Base-by-base conservation (phyloP, 2,329 filamentous ascomycete species). In the Rosellinia necatrix region DNA sequence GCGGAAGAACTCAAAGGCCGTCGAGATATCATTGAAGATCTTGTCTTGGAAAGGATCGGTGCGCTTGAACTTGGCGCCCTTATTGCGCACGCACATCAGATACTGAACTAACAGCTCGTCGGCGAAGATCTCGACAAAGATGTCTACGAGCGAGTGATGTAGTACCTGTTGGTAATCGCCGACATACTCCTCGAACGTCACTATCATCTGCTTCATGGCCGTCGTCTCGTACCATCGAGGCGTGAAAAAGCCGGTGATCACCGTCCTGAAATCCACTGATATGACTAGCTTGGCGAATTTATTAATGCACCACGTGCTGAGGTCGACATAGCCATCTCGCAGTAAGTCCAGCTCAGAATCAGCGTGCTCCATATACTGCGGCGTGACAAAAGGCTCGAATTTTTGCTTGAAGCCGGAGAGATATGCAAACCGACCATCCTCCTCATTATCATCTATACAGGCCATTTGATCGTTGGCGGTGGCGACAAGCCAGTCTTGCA, bases 401-500 rank as follows among this genome's bases (percentile, higher is more conserved):
- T 94, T 91, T 65, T 87, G 85, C 65, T 86, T 86, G 83, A 97
- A 97, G 67, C 88, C 88, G 3, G 90, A 88, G 46, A 97, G 82
- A 76, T 97, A 97, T 25, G 89, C 90, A 22, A 89, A 78, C 27
- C 88, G 86, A 57, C 84, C 85, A 49, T 86, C 85, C 49, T 90
- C 88, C 59, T 91, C 88, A 64, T 89, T 89, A 69, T 97, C 96
- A 72, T 97, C 94, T 68, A 99, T 96, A 74, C 92, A 97, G 53
- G 92, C 92, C 71, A 99, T 97, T 73, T 99, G 94, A 75, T 99
- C 94, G 76, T 99, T 99, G 65, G 96, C 94, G 54, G 96, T 91
- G 41, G 94, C 92, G 49, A 99, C 87, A 53, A 99, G 87, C 92
- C 93, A 99, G 76, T 99, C 94, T 71, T 96, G 90, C 24, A 96